phyloP scores from a whole-genome alignment of 139 green algal species.

The Nannochloris sp. region DNA sequence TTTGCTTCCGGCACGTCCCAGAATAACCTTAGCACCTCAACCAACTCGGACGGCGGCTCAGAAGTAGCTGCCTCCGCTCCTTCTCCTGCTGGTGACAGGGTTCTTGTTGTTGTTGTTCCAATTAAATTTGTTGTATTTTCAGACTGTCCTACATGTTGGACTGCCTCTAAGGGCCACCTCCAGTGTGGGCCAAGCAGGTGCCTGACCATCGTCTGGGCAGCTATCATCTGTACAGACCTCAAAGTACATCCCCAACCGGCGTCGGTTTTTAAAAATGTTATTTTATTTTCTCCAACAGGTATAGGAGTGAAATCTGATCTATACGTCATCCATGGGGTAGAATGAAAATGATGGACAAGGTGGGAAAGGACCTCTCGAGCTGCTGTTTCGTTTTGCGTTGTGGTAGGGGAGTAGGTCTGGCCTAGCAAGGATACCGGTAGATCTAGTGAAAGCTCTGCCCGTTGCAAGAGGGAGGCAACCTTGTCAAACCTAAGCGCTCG shows the following conservation, averaged over 20 bases:
- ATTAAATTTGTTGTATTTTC: no score
- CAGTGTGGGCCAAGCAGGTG: constrained; percentile 39
- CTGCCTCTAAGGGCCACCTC: constrained; percentile 7
- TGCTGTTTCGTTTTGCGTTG: not conserved
- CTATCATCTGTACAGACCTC: constrained; percentile 88
- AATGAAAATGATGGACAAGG: constrained; percentile 24
- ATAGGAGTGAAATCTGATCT: constrained; percentile 18
- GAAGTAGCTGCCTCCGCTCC: no score
- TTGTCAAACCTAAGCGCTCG: constrained; percentile 46
- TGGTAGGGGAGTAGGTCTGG: constrained; percentile 5
- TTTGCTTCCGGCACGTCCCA: constrained; percentile 29
- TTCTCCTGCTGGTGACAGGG: not conserved
- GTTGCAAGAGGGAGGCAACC: constrained; percentile 44
- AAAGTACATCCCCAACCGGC: constrained; percentile 93
- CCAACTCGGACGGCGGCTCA: constrained; percentile 18
- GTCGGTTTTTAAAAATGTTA: constrained; percentile 72
- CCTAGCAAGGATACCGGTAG: constrained; percentile 17
- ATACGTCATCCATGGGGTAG: constrained; percentile 27
- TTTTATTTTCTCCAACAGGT: not conserved
- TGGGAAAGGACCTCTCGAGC: constrained; percentile 13
- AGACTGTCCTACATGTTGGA: no score
- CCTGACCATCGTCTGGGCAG: constrained; percentile 60
- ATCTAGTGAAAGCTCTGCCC: not conserved
- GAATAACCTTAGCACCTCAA: constrained; percentile 45
- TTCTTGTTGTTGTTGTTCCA: no score